A percentile compares a stretch with the other conserved stretches of the same genome.
These are phyloP conservation scores for Chaetomium globosum DNA, from an alignment of 2,329 filamentous ascomycete species.

Conservation along the genomic window DNA sequence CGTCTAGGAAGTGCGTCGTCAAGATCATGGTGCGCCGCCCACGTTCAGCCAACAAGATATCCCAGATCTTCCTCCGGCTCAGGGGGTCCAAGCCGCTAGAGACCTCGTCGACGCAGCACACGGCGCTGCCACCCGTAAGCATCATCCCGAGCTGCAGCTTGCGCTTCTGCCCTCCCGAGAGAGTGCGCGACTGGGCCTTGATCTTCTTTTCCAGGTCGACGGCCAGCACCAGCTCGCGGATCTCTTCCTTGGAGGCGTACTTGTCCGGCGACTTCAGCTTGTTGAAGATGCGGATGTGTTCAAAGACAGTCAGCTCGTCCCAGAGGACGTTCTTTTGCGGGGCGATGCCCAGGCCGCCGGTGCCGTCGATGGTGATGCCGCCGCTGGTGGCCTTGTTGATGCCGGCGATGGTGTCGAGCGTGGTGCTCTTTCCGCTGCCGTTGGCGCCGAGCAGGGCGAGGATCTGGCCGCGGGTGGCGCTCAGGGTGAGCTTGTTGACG, in stretches of 20 bases:
- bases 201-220: slow-evolving; percentile 78
- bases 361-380: slow-evolving; percentile 74
- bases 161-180: slow-evolving; percentile 89
- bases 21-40: slow-evolving; percentile 80
- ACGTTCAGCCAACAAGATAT: slow-evolving; percentile 83
- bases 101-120: slow-evolving; percentile 91
- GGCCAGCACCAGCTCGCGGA: slow-evolving; percentile 64
- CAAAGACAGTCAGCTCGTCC: slow-evolving; percentile 82
- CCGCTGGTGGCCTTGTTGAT: slow-evolving; percentile 76
- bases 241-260: slow-evolving; percentile 59
- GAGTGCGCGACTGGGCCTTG: slow-evolving; percentile 70
- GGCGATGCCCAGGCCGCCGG: slow-evolving; percentile 80
- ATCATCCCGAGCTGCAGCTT: slow-evolving; percentile 94
- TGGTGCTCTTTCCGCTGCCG: slow-evolving; percentile 87
- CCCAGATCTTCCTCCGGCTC: slow-evolving; percentile 87
- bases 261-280: slow-evolving; percentile 68
- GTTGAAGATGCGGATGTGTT: slow-evolving; percentile 85
- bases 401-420: slow-evolving; percentile 83
- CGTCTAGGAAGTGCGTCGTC: slow-evolving; percentile 92
- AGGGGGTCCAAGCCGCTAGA: slow-evolving; percentile 86
- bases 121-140: slow-evolving; percentile 84
- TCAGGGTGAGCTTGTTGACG: slow-evolving; percentile 72
- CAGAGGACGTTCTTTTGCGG: slow-evolving; percentile 94
- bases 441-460: slow-evolving; percentile 86
- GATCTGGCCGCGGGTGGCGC: slow-evolving; percentile 76